These are phyloP conservation scores for Themeda triandra DNA, from an alignment of 176 grass and related monocot species.

Conservation along the genomic window DNA sequence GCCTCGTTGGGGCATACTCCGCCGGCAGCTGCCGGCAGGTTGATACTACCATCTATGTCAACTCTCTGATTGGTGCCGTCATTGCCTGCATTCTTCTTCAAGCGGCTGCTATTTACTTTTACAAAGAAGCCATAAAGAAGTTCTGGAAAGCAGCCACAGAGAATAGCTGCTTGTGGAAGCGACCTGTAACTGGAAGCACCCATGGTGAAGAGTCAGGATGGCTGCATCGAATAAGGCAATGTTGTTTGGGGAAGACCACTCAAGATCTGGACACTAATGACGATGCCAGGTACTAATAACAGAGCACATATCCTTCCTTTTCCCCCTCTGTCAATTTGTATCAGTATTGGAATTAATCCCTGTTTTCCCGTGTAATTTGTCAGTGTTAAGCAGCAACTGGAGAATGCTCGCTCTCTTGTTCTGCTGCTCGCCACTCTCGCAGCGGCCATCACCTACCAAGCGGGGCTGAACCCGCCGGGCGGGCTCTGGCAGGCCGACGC, in stretches of 20 bases:
- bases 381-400: not conserved
- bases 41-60: not conserved
- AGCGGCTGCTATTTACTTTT: not conserved
- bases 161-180: not conserved
- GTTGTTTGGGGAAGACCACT: not conserved
- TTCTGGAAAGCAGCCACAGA: not conserved
- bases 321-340: not conserved
- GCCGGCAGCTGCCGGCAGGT: not conserved
- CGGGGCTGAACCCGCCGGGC: not conserved
- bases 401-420: not conserved
- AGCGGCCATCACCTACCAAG: not conserved
- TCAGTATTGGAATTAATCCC: not conserved
- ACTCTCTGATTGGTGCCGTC: not conserved
- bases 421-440: not conserved
- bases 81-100: not conserved
- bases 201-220: not conserved
- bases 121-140: not conserved
- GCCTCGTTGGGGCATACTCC: constrained; percentile 1
- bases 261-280: not conserved
- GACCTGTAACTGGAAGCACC: not conserved
- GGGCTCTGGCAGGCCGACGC: not conserved
- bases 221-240: not conserved
- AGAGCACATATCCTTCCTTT: not conserved
- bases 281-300: not conserved
- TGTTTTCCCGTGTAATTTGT: not conserved